Percentiles rank a stretch among this genome's conserved stretches.
Evolutionary conservation across 2,329 filamentous ascomycete species (phyloP).

Genomic region (Clonostachys chloroleuca): DNA sequence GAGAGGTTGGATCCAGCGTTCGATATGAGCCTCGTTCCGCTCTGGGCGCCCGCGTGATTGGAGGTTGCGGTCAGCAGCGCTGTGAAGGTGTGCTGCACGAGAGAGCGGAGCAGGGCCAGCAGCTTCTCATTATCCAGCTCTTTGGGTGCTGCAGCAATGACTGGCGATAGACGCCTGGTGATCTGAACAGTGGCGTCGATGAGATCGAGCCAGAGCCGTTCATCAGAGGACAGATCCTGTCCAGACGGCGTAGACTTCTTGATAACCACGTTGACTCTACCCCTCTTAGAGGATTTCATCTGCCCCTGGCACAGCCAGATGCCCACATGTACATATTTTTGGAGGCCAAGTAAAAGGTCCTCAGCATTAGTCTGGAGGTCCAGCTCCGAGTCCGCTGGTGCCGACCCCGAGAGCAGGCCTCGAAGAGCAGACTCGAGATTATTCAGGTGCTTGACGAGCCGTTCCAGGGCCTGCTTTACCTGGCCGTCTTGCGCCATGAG

Average conservation of each 20-base stretch:
- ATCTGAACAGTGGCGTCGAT: conserved; percentile 59
- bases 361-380: conserved; percentile 60
- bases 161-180: conserved; percentile 58
- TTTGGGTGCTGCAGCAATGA: conserved; percentile 29
- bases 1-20: conserved; percentile 56
- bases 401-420: conserved; percentile 41
- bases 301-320: conserved; percentile 94
- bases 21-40: conserved; percentile 25
- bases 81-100: conserved; percentile 89
- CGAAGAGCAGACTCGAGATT: conserved; percentile 76
- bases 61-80: conserved; percentile 77
- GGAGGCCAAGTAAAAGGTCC: conserved; percentile 70
- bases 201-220: conserved; percentile 55
- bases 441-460: conserved; percentile 75
- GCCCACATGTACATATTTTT: conserved; percentile 88
- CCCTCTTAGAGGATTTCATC: conserved; percentile 50
- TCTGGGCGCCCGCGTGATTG: conserved; percentile 25
- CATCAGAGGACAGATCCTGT: conserved; percentile 45
- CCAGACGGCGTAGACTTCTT: conserved; percentile 39
- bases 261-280: conserved; percentile 36
- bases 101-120: conserved; percentile 62
- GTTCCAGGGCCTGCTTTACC: conserved; percentile 75
- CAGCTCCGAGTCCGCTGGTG: conserved; percentile 41
- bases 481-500: conserved; percentile 87
- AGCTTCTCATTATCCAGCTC: conserved; percentile 55